phyloP scores from a whole-genome alignment of 805 yeast genomes.

The Jamesozyma lodderae region DNA sequence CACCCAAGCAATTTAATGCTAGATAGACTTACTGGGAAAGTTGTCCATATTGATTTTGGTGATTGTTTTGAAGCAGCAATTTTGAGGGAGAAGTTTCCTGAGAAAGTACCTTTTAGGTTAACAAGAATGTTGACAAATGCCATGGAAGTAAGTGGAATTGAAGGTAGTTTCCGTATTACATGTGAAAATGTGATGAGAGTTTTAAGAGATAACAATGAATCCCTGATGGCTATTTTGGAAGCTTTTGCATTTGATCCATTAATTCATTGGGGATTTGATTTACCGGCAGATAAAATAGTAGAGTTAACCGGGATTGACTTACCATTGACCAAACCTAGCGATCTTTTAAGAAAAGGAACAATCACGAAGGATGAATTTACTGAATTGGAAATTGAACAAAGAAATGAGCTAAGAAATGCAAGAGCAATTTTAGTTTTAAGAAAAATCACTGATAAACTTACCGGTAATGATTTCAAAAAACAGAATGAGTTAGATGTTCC shows the following conservation, averaged over 20 bases:
- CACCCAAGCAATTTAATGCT: conserved; percentile 97
- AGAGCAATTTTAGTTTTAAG: conserved; percentile 84
- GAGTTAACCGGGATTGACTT: conserved; percentile 65
- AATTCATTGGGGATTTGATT: conserved; percentile 96
- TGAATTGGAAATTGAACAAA: conserved; percentile 57
- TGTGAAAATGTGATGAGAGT: conserved; percentile 97
- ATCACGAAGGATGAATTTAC: conserved; percentile 72
- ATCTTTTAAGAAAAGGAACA: conserved; percentile 59
- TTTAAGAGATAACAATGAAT: conserved; percentile 85
- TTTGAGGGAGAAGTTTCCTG: conserved; percentile 92
- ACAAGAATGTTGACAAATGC: conserved; percentile 97
- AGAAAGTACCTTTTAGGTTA: conserved; percentile 92
- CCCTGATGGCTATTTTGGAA: conserved; percentile 93
- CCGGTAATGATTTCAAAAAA: conserved; percentile 86
- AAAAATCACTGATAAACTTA: conserved; percentile 83
- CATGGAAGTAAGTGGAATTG: conserved; percentile 98
- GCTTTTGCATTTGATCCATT: conserved; percentile 98
- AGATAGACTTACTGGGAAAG: conserved; percentile 89
- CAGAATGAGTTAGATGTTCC: conserved; percentile 66
- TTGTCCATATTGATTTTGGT: conserved; percentile 95
- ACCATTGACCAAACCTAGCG: conserved; percentile 61
- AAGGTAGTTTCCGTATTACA: conserved; percentile 92
- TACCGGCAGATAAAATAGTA: conserved; percentile 71
- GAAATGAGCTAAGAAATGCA: conserved; percentile 68
- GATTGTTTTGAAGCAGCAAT: conserved; percentile 99